phyloP scores from a whole-genome alignment of 805 yeast genomes.

The Candida qinlingensis region DNA sequence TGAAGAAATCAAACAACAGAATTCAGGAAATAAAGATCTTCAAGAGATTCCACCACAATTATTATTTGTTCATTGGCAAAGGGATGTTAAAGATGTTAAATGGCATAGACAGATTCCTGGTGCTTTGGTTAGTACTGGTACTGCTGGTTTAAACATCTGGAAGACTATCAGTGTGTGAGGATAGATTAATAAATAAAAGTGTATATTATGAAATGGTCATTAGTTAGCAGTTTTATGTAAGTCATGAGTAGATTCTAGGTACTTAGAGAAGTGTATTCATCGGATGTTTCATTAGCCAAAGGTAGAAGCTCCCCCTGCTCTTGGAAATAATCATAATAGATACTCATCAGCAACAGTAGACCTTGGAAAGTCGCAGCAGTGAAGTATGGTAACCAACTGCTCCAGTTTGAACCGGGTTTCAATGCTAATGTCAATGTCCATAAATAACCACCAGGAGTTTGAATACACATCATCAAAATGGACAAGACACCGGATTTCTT shows the following conservation, averaged over 20 bases:
- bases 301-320: too few relatives aligned
- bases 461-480: conserved; percentile 74
- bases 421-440: conserved; percentile 70
- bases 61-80: conserved; percentile 96
- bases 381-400: conserved; percentile 78
- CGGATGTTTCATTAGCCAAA: too few relatives aligned
- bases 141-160: conserved; percentile 93
- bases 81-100: conserved; percentile 93
- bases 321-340: conserved; percentile 32
- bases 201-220: not conserved
- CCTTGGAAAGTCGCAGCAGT: conserved; percentile 69
- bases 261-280: not conserved
- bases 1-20: conserved; percentile 88
- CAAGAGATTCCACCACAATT: conserved; percentile 93
- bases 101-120: conserved; percentile 99
- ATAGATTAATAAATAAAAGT: not conserved
- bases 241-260: not conserved
- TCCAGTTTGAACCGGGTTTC: conserved; percentile 78
- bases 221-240: not conserved
- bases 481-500: conserved; percentile 80
- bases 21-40: conserved; percentile 69
- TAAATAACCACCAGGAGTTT: conserved; percentile 83
- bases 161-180: conserved; percentile 80
- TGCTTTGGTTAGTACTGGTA: conserved; percentile 87
- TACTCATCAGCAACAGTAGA: conserved; percentile 53